Base-by-base conservation (phyloP, 164 flowering plant species). In the Aristolochia fimbriata region DNA sequence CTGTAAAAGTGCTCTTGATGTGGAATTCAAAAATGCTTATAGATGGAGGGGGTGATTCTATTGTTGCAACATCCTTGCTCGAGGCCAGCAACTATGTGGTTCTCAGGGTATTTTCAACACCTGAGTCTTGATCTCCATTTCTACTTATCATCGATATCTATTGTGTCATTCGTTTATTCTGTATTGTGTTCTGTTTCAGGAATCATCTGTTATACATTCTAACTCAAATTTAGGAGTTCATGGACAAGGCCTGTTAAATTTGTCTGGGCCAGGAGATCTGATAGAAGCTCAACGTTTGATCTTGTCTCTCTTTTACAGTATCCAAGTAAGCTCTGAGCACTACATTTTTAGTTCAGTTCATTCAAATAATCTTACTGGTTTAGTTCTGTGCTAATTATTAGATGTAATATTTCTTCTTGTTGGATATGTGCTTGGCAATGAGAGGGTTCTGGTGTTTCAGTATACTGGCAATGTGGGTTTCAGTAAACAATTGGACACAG, bases 221-320 rank as follows among this genome's bases (percentile, higher is more conserved):
- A 86, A 94, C 76, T 95, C 99, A 65, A 91, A 94, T 72, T 77
- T 94, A 61, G 99, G 96, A 76, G 84, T 94, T 64, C 96, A 83
- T 76, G 99, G 99, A 49, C 99, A 94, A 82, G 99, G 99, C 59
- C 69, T 82, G 58, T 72, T 94, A 67, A 91, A 94, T 75, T 79
- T 94, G 65, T 75, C 97, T 46, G 99, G 99, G 59, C 83, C 90
- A 60, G 99, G 97, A 47, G 81, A 94, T 76, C 63, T 55, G 65
- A 87, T 94, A 67, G 96, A 94, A 74, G 97, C 97, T 37, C 97
- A 91, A 51, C 89, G 96, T 25, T 74, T 94, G 72, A 87, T 88
- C 60, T 68, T 94, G 2, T 88, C 99, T 22, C 75, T 94, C 59
- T 94, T 94, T 73, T 94, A 91, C 55, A 72, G 87, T 75, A 81